Evolutionary conservation across 768 basidiomycete genomes (phyloP).

Genomic region (Lactarius deliciosus): DNA sequence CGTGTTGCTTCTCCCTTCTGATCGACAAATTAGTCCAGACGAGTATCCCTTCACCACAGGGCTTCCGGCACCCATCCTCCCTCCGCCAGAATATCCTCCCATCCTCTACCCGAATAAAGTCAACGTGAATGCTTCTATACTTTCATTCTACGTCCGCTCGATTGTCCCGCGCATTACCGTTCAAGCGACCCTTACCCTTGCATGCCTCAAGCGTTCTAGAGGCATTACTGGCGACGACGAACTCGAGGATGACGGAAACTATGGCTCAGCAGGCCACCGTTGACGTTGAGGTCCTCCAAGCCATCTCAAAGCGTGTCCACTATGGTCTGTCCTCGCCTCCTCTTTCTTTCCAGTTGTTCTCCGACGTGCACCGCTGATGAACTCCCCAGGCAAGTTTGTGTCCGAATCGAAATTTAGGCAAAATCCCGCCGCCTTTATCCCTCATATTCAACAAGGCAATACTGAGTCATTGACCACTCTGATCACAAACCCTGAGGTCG

Average conservation of each 20-base stretch:
- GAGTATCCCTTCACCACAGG: slow-evolving; percentile 91
- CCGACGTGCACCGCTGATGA: slow-evolving; percentile 8
- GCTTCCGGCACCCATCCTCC: slow-evolving; percentile 82
- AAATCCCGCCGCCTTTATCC: slow-evolving; percentile 84
- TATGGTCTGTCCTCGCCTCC: slow-evolving; percentile 62
- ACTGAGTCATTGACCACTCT: slow-evolving; percentile 73
- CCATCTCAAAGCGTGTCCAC: slow-evolving; percentile 97
- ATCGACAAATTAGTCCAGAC: slow-evolving; percentile 67
- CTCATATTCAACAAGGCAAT: slow-evolving; percentile 84
- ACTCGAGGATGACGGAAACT: slow-evolving; percentile 93
- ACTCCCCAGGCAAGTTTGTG: slow-evolving; percentile 86
- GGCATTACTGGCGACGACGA: slow-evolving; percentile 69
- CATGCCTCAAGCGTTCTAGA: slow-evolving; percentile 61
- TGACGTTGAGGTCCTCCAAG: slow-evolving; percentile 95
- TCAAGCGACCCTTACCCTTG: slow-evolving; percentile 63
- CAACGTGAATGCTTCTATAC: slow-evolving; percentile 86
- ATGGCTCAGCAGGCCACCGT: slow-evolving; percentile 94
- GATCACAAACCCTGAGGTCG: slow-evolving; percentile 98
- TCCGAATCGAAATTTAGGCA: slow-evolving; percentile 95
- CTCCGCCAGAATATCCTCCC: slow-evolving; percentile 66
- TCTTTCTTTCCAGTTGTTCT: not conserved
- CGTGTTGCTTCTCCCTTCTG: not conserved
- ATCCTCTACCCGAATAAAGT: slow-evolving; percentile 77
- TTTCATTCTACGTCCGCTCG: slow-evolving; percentile 81
- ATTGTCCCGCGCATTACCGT: slow-evolving; percentile 91